A percentile compares a stretch with the other conserved stretches of the same genome.
These are phyloP conservation scores for Leccinum pachyderme DNA, from an alignment of 1,284 basidiomycete genomes.

Conservation along the genomic window DNA sequence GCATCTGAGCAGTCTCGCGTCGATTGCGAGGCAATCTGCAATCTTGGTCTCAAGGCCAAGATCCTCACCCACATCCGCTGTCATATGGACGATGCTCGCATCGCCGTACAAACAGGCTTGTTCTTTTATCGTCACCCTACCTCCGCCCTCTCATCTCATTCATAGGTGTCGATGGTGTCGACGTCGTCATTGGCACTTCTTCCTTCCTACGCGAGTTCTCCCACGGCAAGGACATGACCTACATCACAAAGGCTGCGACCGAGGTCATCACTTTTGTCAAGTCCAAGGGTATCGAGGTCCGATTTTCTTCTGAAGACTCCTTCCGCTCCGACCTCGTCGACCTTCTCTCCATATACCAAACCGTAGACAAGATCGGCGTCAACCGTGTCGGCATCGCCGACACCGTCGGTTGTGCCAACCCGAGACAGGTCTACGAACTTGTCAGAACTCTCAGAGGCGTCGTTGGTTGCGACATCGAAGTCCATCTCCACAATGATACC, in stretches of 20 bases:
- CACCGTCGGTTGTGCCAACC: conserved; percentile 98
- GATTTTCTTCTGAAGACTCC: conserved; percentile 99
- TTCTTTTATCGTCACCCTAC: neutral
- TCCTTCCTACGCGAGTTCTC: conserved; percentile 99
- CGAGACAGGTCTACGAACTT: conserved; percentile 97
- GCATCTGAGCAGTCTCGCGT: conserved; percentile 94
- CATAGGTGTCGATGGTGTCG: conserved; percentile 94
- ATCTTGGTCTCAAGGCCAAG: conserved; percentile 96
- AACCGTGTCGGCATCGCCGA: conserved; percentile 99
- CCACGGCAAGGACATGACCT: conserved; percentile 99
- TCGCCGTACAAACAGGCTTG: conserved; percentile 96
- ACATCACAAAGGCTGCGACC: conserved; percentile 98
- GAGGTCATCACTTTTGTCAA: conserved; percentile 99
- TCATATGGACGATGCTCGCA: conserved; percentile 99
- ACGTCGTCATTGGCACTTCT: conserved; percentile 98
- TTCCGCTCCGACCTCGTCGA: conserved; percentile 99
- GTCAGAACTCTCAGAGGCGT: conserved; percentile 96
- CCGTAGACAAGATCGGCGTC: conserved; percentile 99
- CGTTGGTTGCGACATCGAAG: conserved; percentile 95
- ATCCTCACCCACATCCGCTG: conserved; percentile 99
- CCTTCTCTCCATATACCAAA: conserved; percentile 97
- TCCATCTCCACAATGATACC: conserved; percentile 99
- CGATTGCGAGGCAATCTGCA: conserved; percentile 99
- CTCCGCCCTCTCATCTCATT: neutral
- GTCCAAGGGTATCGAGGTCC: conserved; percentile 99